A percentile compares a stretch with the other conserved stretches of the same genome.
Evolutionary conservation across 148 eudicot species (phyloP).

Genomic region (Rheum nobile): DNA sequence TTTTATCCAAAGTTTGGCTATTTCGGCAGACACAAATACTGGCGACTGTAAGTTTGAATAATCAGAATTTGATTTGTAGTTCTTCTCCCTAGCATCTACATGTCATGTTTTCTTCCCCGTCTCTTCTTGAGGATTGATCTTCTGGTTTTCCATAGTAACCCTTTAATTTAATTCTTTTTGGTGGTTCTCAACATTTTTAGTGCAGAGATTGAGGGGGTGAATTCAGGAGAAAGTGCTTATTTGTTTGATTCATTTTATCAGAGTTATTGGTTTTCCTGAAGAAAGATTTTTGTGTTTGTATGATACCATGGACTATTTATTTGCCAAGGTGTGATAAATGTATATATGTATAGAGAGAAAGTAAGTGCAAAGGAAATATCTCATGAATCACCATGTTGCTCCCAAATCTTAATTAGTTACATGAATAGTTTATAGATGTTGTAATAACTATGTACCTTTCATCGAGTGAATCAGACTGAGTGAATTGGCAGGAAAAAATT

Average conservation of each 20-base stretch:
- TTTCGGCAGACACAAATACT: constrained; percentile 1
- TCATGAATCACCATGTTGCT: neutral
- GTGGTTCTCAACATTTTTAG: neutral
- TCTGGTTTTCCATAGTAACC: neutral
- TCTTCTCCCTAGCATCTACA: neutral
- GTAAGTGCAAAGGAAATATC: too few relatives aligned
- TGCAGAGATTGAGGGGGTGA: too few relatives aligned
- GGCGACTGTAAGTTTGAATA: neutral
- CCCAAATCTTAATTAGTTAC: neutral
- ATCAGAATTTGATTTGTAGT: neutral
- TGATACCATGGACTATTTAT: too few relatives aligned
- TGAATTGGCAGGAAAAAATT: neutral
- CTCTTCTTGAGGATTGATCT: neutral
- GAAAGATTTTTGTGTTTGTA: too few relatives aligned
- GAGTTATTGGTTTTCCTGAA: too few relatives aligned
- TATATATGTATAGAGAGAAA: too few relatives aligned
- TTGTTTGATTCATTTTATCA: too few relatives aligned
- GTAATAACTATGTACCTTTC: neutral
- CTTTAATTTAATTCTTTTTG: neutral
- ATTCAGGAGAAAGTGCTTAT: too few relatives aligned
- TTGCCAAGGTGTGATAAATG: too few relatives aligned
- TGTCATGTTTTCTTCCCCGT: neutral
- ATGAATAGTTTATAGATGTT: too few relatives aligned
- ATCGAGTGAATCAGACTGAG: neutral
- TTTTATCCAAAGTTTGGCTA: neutral